A percentile compares a stretch with the other conserved stretches of the same genome.
Evolutionary conservation across 2,329 filamentous ascomycete species (phyloP).

Genomic region (Penicillium verrucosum): DNA sequence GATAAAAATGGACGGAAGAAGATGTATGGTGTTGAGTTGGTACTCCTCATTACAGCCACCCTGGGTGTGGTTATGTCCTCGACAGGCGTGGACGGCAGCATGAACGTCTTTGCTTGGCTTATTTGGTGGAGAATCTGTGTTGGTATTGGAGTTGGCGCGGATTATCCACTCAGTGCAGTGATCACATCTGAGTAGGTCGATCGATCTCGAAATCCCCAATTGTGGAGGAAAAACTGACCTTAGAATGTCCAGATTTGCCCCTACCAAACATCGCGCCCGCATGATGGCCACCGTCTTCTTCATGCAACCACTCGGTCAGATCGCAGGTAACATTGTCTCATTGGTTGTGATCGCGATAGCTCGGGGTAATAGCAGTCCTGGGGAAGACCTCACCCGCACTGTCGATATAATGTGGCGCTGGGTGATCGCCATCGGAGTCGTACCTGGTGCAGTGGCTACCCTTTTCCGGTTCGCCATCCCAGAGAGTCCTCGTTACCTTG

Average conservation of each 20-base stretch:
- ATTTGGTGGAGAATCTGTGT: slow-evolving; percentile 49
- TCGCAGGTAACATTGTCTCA: slow-evolving; percentile 61
- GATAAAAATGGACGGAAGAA: slow-evolving; percentile 50
- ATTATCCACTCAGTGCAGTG: slow-evolving; percentile 65
- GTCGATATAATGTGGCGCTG: slow-evolving; percentile 66
- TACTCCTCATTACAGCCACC: slow-evolving; percentile 47
- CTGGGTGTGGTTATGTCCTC: slow-evolving; percentile 49
- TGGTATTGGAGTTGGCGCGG: slow-evolving; percentile 60
- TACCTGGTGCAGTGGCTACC: slow-evolving; percentile 62
- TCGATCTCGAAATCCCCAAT: not conserved
- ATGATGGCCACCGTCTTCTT: slow-evolving; percentile 68
- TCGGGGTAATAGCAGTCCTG: slow-evolving; percentile 22
- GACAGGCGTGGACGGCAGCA: slow-evolving; percentile 41
- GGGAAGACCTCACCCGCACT: slow-evolving; percentile 32
- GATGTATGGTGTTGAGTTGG: slow-evolving; percentile 51
- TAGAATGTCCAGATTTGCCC: slow-evolving; percentile 39
- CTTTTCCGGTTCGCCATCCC: slow-evolving; percentile 65
- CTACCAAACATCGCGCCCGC: slow-evolving; percentile 60
- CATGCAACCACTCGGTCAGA: slow-evolving; percentile 67
- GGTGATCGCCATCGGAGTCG: slow-evolving; percentile 62
- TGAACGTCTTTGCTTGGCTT: slow-evolving; percentile 47
- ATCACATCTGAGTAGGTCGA: slow-evolving; percentile 63
- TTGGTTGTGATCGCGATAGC: slow-evolving; percentile 43
- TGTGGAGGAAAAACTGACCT: slow-evolving; percentile 1
- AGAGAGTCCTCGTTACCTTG: slow-evolving; percentile 63